Evolutionary conservation across 2,329 filamentous ascomycete species (phyloP), one percentile per base, ranked within the genome.

Genomic region (Zasmidium citrigriseum): DNA sequence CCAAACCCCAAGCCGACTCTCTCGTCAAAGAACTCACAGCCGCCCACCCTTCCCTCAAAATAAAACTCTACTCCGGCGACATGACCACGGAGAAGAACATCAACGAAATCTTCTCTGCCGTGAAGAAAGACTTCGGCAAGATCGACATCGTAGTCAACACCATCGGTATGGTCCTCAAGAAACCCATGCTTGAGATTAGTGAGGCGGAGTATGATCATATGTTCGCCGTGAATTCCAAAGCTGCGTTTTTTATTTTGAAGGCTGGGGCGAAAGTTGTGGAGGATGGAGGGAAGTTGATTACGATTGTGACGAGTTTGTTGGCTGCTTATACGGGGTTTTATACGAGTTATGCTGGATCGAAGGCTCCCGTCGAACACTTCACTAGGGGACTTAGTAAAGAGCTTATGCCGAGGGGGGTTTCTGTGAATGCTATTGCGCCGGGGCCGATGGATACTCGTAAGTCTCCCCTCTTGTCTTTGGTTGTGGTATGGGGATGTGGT

Each of bases 141-240:
- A 66, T 82, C 48, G 77, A 82, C 61, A 78, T 81, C 57, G 75
- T 81, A 12, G 69, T 81, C 59, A 80, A 81, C 67, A 81, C 77
- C 3, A 70, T 80, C 24, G 79, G 79, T 44, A 80, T 78, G 68
- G 77, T 78, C 38, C 67, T 79, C 46, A 79, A 80, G 75, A 80
- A 81, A 70, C 72, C 76, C 4, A 77, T 79, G 24, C 68, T 69
- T 1, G 75, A 77, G 12, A 77, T 80, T 47, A 70, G 68, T 3
- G 79, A 81, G 63, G 71, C 67, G 16, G 78, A 82, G 56, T 80
- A 80, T 61, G 79, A 81, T 61, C 64, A 70, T 2, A 79, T 80
- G 76, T 80, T 80, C 72, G 77, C 73, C 9, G 51, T 62, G 20
- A 62, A 62, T 20, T 59, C 59, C 22, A 62, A 62, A 45, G 38